Evolutionary conservation across 129 eudicot genomes (phyloP), one percentile per base, ranked within the genome.

Genomic region (Centaurea solstitialis): DNA sequence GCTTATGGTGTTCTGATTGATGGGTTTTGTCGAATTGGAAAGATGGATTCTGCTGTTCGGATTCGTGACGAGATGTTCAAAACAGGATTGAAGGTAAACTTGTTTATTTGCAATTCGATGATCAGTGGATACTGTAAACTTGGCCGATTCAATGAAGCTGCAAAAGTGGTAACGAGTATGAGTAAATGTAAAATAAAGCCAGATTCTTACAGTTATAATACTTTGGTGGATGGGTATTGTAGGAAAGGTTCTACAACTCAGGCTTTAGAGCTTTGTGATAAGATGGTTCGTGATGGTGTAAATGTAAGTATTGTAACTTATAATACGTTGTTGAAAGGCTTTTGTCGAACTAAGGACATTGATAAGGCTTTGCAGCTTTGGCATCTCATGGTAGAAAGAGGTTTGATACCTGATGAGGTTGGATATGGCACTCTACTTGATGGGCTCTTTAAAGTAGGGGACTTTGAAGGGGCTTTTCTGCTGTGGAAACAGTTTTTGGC

Each of bases 61-160:
- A 78, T 95, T 23, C 80, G 66, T 64, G 76, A 87, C 37, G 97
- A 92, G 70, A 90, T 95, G 99, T 57, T 90, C 78, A 79, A 81
- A 75, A 24, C 77, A 3, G 97, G 98, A 23, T 62, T 95, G 74
- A 83, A 85, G 68, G 76, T 85, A 79, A 95, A 92, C 76, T 3
- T 85, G 62, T 86, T 77, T 64, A 82, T 95, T 20, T 92, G 87
- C 79, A 95, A 95, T 87, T 92, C 93, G 10, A 73, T 95, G 81
- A 89, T 95, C 57, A 92, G 89, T 41, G 99, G 99, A 59, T 89
- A 91, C 40, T 92, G 97, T 81, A 95, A 92, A 73, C 83, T 86
- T 53, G 94, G 99, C 33, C 90, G 84, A 84, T 28, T 92, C 12
- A 74, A 35, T 65, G 78, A 82, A 66, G 98, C 99, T 33, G 87